Evolutionary conservation across 768 basidiomycete genomes (phyloP).

Genomic region (Pisolithus microcarpus): DNA sequence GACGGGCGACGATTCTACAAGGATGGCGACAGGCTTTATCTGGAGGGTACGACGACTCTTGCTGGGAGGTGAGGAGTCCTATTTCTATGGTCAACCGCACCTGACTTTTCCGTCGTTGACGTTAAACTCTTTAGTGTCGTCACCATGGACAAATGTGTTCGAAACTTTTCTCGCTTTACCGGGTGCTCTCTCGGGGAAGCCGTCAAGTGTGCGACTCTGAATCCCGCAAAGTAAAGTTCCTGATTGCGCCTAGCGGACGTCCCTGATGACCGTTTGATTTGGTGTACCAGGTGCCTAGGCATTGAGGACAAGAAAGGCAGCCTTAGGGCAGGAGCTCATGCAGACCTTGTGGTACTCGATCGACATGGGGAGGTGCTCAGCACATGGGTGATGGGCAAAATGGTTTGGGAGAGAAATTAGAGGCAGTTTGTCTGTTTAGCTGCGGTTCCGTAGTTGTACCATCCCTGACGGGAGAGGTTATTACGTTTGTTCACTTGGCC

Average conservation of each 20-base stretch:
- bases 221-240: slow-evolving; percentile 63
- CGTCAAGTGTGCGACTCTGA: slow-evolving; percentile 78
- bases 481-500: too few species aligned
- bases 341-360: slow-evolving; percentile 76
- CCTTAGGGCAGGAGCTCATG: slow-evolving; percentile 75
- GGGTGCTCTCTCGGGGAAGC: slow-evolving; percentile 79
- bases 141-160: slow-evolving; percentile 77
- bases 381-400: slow-evolving; percentile 73
- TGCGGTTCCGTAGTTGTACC: too few species aligned
- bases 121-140: slow-evolving; percentile 46
- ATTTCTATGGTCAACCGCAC: neutral
- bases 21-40: slow-evolving; percentile 69
- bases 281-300: slow-evolving; percentile 53
- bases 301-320: slow-evolving; percentile 78
- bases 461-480: too few species aligned
- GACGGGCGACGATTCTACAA: slow-evolving; percentile 77
- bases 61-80: slow-evolving; percentile 63
- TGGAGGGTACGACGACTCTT: slow-evolving; percentile 82
- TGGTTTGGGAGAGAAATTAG: slow-evolving; percentile 50
- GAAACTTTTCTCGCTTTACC: slow-evolving; percentile 79
- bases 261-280: neutral
- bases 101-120: neutral
- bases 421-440: neutral
- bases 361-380: slow-evolving; percentile 55
- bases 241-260: neutral